phyloP scores from a whole-genome alignment of 352 stramenopile species.

The Phytophthora quininea region DNA sequence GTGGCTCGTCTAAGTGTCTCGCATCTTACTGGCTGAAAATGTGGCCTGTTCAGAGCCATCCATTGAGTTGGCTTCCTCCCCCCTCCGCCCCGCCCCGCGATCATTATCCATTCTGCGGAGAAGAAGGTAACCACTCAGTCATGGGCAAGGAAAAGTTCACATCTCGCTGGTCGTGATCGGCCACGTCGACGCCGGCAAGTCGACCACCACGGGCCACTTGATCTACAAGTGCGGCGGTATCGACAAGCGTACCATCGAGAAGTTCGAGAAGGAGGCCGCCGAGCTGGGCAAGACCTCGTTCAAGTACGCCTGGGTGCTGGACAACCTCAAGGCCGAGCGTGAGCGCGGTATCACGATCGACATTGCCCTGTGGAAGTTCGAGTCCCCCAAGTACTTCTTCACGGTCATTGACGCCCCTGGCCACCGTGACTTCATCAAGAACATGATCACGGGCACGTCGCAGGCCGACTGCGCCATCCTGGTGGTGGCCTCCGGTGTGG shows the following conservation, averaged over 20 bases:
- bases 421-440: slow-evolving; percentile 99
- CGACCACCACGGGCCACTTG: slow-evolving; percentile 98
- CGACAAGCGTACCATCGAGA: slow-evolving; percentile 99
- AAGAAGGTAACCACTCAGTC: slow-evolving; percentile 44
- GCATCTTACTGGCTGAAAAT: slow-evolving; percentile 13
- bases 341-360: slow-evolving; percentile 98
- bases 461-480: slow-evolving; percentile 98
- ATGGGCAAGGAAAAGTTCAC: slow-evolving; percentile 80
- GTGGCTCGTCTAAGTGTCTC: slow-evolving; percentile 36
- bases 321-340: slow-evolving; percentile 98
- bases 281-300: slow-evolving; percentile 98
- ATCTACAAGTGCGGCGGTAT: slow-evolving; percentile 99
- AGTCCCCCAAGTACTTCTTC: slow-evolving; percentile 96
- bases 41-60: slow-evolving; percentile 32
- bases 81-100: slow-evolving; percentile 17
- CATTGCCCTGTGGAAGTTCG: slow-evolving; percentile 98
- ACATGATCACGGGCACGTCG: slow-evolving; percentile 99
- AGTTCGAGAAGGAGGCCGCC: slow-evolving; percentile 97
- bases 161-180: slow-evolving; percentile 96
- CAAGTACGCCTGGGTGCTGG: slow-evolving; percentile 99
- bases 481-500: slow-evolving; percentile 91
- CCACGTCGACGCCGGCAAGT: slow-evolving; percentile 99
- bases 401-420: slow-evolving; percentile 98
- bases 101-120: slow-evolving; percentile 56
- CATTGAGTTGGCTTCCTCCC: slow-evolving; percentile 22